phyloP scores from a whole-genome alignment of 352 stramenopile genomes.

The Phytophthora palmivora region DNA sequence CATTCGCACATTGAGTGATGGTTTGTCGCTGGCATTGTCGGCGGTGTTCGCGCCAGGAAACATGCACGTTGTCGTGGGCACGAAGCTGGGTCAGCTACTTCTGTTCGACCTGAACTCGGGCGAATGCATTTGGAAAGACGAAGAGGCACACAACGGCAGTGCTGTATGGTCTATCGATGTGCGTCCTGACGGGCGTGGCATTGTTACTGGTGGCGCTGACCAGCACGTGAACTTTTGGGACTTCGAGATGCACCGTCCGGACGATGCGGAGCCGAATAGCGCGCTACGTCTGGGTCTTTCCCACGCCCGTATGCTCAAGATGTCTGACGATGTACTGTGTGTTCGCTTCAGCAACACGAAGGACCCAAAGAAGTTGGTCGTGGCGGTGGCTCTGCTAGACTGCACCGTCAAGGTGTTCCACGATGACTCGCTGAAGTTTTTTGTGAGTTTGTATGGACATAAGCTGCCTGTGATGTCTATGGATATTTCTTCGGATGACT shows the following conservation, averaged over 20 bases:
- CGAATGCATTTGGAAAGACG: constrained; percentile 92
- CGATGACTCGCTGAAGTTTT: constrained; percentile 99
- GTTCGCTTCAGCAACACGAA: constrained; percentile 96
- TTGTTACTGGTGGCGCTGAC: constrained; percentile 97
- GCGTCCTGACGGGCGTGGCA: constrained; percentile 88
- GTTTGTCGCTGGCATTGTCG: constrained; percentile 91
- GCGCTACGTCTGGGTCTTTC: constrained; percentile 92
- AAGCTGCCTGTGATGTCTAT: constrained; percentile 98
- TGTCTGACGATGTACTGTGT: constrained; percentile 98
- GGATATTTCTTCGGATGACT: constrained; percentile 97
- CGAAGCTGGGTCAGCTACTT: constrained; percentile 95
- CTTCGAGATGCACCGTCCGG: constrained; percentile 91
- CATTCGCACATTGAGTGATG: constrained; percentile 88
- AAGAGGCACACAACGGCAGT: constrained; percentile 91
- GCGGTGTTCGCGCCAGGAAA: constrained; percentile 96
- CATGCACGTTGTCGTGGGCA: constrained; percentile 97
- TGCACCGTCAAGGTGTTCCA: constrained; percentile 99
- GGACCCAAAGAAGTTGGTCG: constrained; percentile 87
- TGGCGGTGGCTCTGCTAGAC: constrained; percentile 94
- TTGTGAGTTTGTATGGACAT: constrained; percentile 98
- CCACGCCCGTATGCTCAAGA: constrained; percentile 97
- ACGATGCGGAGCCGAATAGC: constrained; percentile 44
- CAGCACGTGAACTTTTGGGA: constrained; percentile 99
- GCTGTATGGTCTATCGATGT: constrained; percentile 98
- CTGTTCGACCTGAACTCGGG: constrained; percentile 96